Evolutionary conservation across 768 basidiomycete species (phyloP).

Genomic region (Tylopilus plumbeoviolaceoides): DNA sequence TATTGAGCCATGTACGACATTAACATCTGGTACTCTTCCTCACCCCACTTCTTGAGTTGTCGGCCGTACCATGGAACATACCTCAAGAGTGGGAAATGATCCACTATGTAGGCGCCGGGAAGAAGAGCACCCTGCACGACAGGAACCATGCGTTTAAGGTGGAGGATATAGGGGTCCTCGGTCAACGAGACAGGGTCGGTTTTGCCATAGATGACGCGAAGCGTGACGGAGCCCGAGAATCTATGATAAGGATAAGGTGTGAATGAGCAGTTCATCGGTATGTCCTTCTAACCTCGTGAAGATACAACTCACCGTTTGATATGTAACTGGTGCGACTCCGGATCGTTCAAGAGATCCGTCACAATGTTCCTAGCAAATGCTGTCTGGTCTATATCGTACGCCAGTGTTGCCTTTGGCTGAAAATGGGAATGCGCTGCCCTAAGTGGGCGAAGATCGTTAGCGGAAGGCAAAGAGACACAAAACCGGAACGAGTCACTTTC

Average conservation of each 20-base stretch:
- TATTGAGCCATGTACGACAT: slow-evolving; percentile 44
- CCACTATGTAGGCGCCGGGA: slow-evolving; percentile 33
- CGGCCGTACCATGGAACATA: slow-evolving; percentile 62
- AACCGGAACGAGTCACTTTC: slow-evolving; percentile 34
- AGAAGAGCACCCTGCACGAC: slow-evolving; percentile 30
- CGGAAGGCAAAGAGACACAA: not conserved
- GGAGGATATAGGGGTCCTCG: slow-evolving; percentile 20
- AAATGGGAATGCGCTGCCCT: slow-evolving; percentile 54
- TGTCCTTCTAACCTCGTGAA: not conserved
- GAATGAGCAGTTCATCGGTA: not conserved
- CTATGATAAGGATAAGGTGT: no score
- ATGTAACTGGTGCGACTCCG: slow-evolving; percentile 22
- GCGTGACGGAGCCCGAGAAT: slow-evolving; percentile 24
- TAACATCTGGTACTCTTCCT: slow-evolving; percentile 49
- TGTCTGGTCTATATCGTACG: slow-evolving; percentile 46
- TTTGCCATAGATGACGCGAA: slow-evolving; percentile 29
- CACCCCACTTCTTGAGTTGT: slow-evolving; percentile 50
- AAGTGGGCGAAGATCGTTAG: not conserved
- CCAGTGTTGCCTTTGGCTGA: slow-evolving; percentile 43
- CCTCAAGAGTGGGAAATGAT: slow-evolving; percentile 32
- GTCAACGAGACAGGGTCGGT: slow-evolving; percentile 14
- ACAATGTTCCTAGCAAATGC: slow-evolving; percentile 27
- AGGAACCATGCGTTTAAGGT: slow-evolving; percentile 27
- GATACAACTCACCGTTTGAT: slow-evolving; percentile 34
- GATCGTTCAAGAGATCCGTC: slow-evolving; percentile 21